A percentile compares a stretch with the other conserved stretches of the same genome.
Conservation (phyloP, 192 early-diverging fungal genomes). For the Umbelopsis sp. region DNA sequence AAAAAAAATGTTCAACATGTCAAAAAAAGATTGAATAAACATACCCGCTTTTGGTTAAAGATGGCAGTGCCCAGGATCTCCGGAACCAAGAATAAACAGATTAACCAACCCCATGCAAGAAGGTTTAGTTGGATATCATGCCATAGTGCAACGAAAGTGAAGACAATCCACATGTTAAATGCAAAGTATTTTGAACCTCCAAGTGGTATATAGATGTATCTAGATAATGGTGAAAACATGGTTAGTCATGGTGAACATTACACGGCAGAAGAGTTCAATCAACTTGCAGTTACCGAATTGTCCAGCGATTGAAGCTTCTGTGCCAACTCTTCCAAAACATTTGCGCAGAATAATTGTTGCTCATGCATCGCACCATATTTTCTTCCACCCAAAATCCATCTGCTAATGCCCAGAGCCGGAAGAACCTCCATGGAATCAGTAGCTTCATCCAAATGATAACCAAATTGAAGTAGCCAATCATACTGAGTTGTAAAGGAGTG, state of each 20-base stretch:
- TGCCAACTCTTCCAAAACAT: slow-evolving; percentile 99
- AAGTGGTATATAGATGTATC: slow-evolving; percentile 89
- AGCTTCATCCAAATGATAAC: slow-evolving; percentile 95
- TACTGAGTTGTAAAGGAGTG: slow-evolving; percentile 76
- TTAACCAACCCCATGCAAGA: slow-evolving; percentile 92
- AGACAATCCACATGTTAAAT: slow-evolving; percentile 84
- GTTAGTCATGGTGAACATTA: neutral
- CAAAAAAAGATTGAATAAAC: neutral
- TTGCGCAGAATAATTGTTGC: slow-evolving; percentile 91
- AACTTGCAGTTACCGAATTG: slow-evolving; percentile 49
- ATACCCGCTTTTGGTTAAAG: slow-evolving; percentile 56
- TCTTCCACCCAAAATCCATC: slow-evolving; percentile 89
- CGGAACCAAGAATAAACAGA: slow-evolving; percentile 83
- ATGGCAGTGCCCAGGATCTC: slow-evolving; percentile 68
- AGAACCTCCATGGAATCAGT: slow-evolving; percentile 96
- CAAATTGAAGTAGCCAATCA: slow-evolving; percentile 89
- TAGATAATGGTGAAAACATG: neutral
- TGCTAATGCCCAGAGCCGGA: slow-evolving; percentile 92
- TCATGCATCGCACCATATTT: slow-evolving; percentile 97
- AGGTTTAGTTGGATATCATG: slow-evolving; percentile 88
- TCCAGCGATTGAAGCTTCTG: slow-evolving; percentile 90
- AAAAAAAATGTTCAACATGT: neutral
- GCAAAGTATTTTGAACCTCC: slow-evolving; percentile 73
- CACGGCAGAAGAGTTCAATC: neutral
- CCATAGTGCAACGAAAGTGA: slow-evolving; percentile 98